These are phyloP conservation scores for Mollisiaceae sp. DNA, from an alignment of 2,329 filamentous ascomycete genomes.

Conservation along the genomic window DNA sequence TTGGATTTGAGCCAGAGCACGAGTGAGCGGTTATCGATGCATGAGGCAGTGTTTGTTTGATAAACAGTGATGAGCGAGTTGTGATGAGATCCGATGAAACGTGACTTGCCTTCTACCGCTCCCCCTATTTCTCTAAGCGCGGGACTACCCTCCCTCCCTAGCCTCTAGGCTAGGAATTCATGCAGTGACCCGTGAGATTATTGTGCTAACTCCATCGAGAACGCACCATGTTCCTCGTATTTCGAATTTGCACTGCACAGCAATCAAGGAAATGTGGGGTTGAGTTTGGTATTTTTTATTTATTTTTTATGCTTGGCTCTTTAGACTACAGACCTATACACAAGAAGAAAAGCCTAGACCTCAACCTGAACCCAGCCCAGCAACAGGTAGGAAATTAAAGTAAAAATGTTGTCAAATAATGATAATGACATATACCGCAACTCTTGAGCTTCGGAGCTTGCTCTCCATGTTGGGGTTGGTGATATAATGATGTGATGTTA, in stretches of 20 bases:
- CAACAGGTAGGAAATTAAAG: slow-evolving; percentile 7
- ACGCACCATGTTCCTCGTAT: too few relatives aligned
- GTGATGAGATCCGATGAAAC: not conserved
- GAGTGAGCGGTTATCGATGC: not conserved
- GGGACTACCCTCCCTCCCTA: not conserved
- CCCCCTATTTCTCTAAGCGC: slow-evolving; percentile 7
- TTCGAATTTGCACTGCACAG: too few relatives aligned
- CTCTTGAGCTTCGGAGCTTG: too few relatives aligned
- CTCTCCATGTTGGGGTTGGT: too few relatives aligned
- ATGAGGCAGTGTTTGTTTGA: not conserved
- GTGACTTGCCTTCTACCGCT: not conserved
- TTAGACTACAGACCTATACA: not conserved
- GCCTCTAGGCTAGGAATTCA: too few relatives aligned
- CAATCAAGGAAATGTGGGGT: too few relatives aligned
- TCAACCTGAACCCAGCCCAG: not conserved
- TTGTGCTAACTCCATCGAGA: too few relatives aligned
- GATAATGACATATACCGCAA: too few relatives aligned
- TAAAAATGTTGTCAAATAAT: too few relatives aligned
- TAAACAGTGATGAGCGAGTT: not conserved
- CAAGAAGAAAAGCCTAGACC: not conserved
- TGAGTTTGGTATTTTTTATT: not conserved
- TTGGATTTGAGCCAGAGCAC: too few relatives aligned
- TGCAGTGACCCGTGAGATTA: too few relatives aligned
- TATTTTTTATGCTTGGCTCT: not conserved
- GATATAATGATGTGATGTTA: not conserved